Conservation (phyloP, 2,329 filamentous ascomycete genomes). For the Paradendryphiella salina region DNA sequence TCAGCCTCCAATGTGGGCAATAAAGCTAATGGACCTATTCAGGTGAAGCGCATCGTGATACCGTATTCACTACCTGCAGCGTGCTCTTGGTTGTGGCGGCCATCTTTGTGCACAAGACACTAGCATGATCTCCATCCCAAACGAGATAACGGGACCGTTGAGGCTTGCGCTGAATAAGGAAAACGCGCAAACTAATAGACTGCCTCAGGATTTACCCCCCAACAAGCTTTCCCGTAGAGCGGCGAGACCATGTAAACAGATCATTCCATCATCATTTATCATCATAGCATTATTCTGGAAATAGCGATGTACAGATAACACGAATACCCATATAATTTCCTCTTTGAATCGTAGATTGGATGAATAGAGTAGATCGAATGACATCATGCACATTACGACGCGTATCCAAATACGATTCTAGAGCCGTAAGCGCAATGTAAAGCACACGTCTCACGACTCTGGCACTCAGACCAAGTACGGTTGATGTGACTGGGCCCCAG, state of each 20-base stretch:
- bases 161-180: background rate
- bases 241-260: background rate
- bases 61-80: conserved; percentile 39
- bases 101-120: conserved; percentile 31
- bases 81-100: conserved; percentile 34
- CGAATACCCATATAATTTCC: background rate
- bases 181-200: background rate
- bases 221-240: background rate
- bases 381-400: conserved; percentile 9
- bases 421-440: no score
- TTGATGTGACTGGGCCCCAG: background rate
- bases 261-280: background rate
- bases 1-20: background rate
- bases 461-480: no score
- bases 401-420: background rate
- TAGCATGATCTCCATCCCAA: conserved; percentile 16
- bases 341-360: background rate
- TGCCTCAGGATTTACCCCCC: background rate
- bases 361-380: conserved; percentile 5
- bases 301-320: conserved; percentile 1
- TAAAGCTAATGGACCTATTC: conserved; percentile 10
- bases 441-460: no score
- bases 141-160: background rate
- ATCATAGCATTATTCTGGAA: background rate
- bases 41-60: conserved; percentile 39